Evolutionary conservation across 2,329 filamentous ascomycete species (phyloP).

Genomic region (Colletotrichum lindemuthianum): DNA sequence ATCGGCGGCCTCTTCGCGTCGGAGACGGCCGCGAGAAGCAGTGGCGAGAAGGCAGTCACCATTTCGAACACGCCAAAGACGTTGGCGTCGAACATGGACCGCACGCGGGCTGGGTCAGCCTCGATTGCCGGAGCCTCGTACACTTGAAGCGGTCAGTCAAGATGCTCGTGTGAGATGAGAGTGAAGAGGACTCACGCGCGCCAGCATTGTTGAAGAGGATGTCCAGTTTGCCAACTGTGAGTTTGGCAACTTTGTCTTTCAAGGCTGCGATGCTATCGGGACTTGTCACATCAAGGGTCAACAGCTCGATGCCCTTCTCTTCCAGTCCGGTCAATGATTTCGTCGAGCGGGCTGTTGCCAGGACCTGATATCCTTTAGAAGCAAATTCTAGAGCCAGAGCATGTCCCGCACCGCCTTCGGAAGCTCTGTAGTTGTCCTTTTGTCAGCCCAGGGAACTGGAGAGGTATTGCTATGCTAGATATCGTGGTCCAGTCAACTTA

Average conservation of each 20-base stretch:
- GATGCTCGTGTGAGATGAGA: not conserved
- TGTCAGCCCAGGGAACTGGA: no score
- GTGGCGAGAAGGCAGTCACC: conserved; percentile 50
- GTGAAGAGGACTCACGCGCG: conserved; percentile 36
- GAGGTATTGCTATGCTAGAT: no score
- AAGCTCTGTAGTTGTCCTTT: no score
- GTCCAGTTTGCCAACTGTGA: conserved; percentile 51
- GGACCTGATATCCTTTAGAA: conserved; percentile 12
- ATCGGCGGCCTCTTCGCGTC: conserved; percentile 36
- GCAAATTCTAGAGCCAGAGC: conserved; percentile 27
- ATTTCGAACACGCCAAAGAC: conserved; percentile 51
- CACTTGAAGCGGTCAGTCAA: not conserved
- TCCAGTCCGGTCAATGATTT: conserved; percentile 42
- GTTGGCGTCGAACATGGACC: conserved; percentile 49
- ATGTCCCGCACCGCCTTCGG: conserved; percentile 21
- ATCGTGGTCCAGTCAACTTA: no score
- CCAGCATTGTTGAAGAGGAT: conserved; percentile 57
- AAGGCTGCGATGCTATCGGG: conserved; percentile 43
- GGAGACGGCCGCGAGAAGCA: conserved; percentile 46
- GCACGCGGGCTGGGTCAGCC: conserved; percentile 37
- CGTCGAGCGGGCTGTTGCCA: conserved; percentile 24
- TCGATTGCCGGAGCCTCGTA: conserved; percentile 40
- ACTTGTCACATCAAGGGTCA: conserved; percentile 54
- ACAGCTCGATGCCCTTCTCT: conserved; percentile 47
- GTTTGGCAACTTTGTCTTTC: conserved; percentile 41